These are phyloP conservation scores for Xylariaceae sp. DNA, from an alignment of 2,329 filamentous ascomycete genomes.

Conservation along the genomic window DNA sequence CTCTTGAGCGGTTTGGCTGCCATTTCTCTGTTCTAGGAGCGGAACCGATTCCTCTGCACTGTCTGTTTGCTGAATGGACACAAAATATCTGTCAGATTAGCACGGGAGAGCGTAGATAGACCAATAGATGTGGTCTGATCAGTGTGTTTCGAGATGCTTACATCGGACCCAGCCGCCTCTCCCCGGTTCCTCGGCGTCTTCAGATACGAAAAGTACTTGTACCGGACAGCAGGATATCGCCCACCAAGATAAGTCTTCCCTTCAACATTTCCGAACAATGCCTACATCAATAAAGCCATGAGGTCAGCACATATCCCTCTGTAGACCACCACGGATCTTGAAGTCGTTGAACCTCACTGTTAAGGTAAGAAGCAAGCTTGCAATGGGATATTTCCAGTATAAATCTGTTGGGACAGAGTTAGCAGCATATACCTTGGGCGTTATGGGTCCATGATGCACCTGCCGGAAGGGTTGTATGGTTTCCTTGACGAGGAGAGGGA, in stretches of 20 bases:
- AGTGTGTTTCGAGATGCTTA: not conserved
- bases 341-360: not conserved
- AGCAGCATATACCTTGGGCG: not conserved
- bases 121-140: not conserved
- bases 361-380: slow-evolving; percentile 5
- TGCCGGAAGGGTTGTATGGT: not conserved
- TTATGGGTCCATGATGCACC: not conserved
- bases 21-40: not conserved
- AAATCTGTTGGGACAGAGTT: slow-evolving; percentile 1
- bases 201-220: slow-evolving; percentile 12
- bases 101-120: not conserved
- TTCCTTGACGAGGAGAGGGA: not conserved
- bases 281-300: not conserved
- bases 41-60: not conserved
- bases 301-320: not conserved
- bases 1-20: not conserved
- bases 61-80: not conserved
- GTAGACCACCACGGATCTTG: not conserved
- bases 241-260: slow-evolving; percentile 1
- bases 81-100: not conserved
- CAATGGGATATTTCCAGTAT: slow-evolving; percentile 17
- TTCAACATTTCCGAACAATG: slow-evolving; percentile 7
- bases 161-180: slow-evolving; percentile 2
- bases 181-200: slow-evolving; percentile 4
- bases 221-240: slow-evolving; percentile 6